Evolutionary conservation across 2,329 filamentous ascomycete species (phyloP), one percentile per base, ranked within the genome.

Genomic region (Fusarium odoratissimum): DNA sequence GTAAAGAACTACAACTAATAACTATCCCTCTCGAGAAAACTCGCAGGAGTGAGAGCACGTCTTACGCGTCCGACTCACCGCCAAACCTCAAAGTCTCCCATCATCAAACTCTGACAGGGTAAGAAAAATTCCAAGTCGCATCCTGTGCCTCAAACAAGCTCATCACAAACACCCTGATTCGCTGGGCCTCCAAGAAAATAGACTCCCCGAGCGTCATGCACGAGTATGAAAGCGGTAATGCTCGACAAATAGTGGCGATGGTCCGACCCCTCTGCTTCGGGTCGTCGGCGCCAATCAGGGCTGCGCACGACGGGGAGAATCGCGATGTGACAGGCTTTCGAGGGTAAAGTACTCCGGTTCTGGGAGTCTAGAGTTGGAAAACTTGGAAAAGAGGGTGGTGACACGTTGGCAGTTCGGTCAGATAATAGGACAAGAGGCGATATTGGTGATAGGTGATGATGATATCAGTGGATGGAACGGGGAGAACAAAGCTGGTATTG

Each of bases 231-330:
- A 60, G 61, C 17, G 71, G 74, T 37, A 76, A 75, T 70, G 70
- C 48, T n/a, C 48, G 48, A 71, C 70, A 56, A 54, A 54, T 63
- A 64, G 71, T 61, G 71, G 71, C 71, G 71, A 73, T 67, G 62
- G 48, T 45, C 70, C 71, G 71, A 59, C 69, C 70, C 65, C 65
- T 68, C 63, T 49, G 48, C 57, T 72, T 74, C 71, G 71, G 71
- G 71, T 73, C 71, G 71, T 73, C 71, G 71, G 71, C 70, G 59
- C 71, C 71, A 71, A 73, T 73, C 71, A 55, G 55, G 19, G 23
- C 44, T 8, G 60, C 30, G 56, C 35, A 41, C 12, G 35, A 54
- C 51, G 60, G 67, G 63, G 42, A 57, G 70, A 71, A 73, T 73
- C 60, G 64, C 48, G 70, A 67, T 73, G 70, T 35, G 49, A 65